phyloP scores from a whole-genome alignment of 257 asterid species.

The Lycium ferocissimum region DNA sequence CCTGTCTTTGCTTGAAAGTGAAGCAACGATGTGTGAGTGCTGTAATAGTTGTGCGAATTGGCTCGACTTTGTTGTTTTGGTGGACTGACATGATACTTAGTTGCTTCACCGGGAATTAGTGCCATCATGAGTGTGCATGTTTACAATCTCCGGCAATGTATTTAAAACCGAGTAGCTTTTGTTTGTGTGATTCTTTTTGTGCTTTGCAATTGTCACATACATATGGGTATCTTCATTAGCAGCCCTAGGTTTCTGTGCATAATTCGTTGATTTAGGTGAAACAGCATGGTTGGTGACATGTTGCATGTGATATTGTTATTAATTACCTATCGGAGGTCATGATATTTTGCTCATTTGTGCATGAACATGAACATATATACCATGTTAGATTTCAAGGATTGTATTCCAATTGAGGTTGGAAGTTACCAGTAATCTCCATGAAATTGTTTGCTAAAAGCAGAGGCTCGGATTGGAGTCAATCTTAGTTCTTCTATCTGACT shows the following conservation, averaged over 20 bases:
- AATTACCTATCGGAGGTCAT: not conserved
- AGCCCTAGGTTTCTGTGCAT: constrained; percentile 6
- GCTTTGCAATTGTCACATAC: not conserved
- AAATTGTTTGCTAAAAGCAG: not conserved
- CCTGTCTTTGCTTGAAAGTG: not conserved
- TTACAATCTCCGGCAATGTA: constrained; percentile 20
- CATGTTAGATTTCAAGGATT: not conserved
- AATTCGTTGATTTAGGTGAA: constrained; percentile 6
- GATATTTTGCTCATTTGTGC: not conserved
- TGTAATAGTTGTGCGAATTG: not conserved
- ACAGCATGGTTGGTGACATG: not conserved
- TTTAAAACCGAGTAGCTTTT: not conserved
- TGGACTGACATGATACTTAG: constrained; percentile 13
- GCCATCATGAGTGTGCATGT: not conserved
- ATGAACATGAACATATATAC: not conserved
- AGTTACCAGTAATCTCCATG: not conserved
- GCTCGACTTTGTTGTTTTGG: not conserved
- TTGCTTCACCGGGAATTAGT: constrained; percentile 26
- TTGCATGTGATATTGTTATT: not conserved
- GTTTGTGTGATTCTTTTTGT: not conserved
- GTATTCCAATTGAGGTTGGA: not conserved
- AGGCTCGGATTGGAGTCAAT: not conserved
- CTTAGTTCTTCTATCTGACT: not conserved
- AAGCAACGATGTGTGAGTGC: not conserved
- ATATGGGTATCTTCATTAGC: not conserved